These are phyloP conservation scores for Lentinula edodes DNA, from an alignment of 768 basidiomycete species.

Conservation along the genomic window DNA sequence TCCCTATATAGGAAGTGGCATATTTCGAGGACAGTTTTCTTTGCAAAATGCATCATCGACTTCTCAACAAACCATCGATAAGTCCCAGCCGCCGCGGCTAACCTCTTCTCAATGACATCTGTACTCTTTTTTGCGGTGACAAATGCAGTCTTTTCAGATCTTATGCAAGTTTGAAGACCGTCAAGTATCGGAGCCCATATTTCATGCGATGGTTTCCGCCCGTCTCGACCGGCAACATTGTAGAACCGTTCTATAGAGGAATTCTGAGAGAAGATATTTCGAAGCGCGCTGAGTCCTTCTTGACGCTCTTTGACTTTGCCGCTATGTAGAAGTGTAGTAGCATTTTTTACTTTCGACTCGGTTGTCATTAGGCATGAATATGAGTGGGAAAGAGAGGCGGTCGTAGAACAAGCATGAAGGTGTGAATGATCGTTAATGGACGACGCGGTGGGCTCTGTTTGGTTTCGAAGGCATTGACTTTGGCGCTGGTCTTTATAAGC, in stretches of 20 bases:
- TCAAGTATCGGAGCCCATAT: constrained; percentile 68
- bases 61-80: constrained; percentile 73
- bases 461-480: constrained; percentile 7
- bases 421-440: background rate
- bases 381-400: background rate
- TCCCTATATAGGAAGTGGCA: constrained; percentile 60
- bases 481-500: background rate
- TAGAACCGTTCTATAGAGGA: constrained; percentile 31
- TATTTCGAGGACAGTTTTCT: constrained; percentile 48
- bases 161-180: constrained; percentile 62
- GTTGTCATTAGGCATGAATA: constrained; percentile 5
- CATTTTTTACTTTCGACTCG: constrained; percentile 33
- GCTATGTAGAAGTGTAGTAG: constrained; percentile 49
- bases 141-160: constrained; percentile 51
- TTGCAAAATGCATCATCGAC: constrained; percentile 49
- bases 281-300: constrained; percentile 52
- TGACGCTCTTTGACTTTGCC: constrained; percentile 68
- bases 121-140: constrained; percentile 29
- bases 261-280: constrained; percentile 44
- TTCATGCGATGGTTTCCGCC: constrained; percentile 27
- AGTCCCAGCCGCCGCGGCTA: constrained; percentile 59
- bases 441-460: constrained; percentile 16
- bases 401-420: background rate
- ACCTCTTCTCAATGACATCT: constrained; percentile 48
- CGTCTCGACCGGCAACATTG: constrained; percentile 33